Base-by-base conservation (phyloP, 805 yeast species). In the Yamadazyma takamatsuzukensis region DNA sequence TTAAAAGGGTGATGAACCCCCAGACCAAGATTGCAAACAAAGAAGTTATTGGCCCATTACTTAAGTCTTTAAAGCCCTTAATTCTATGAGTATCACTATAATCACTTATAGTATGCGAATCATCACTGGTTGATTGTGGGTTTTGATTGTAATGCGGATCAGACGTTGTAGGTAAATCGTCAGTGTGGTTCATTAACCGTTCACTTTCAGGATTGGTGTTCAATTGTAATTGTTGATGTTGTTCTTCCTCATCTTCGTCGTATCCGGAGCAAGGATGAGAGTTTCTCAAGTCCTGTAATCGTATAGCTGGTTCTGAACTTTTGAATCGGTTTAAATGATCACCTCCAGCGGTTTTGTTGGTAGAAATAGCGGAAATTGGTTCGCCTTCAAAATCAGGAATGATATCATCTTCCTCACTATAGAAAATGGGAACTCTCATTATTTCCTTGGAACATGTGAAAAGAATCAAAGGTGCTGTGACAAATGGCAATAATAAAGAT, bases 401-500 rank as follows among this genome's bases (percentile, higher is more conserved):
- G n/a, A 13, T 49, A 16, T 43, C 43, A 21, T 47, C 51, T 27
- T 52, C 59, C 19, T 54, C 64, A 4, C 58, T 61, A 21, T 54
- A 52, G 27, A 49, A 51, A 5, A 63, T 39, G 2, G 71, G 69
- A 10, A 78, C 82, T 23, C 74, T 64, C 93, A 83, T 83, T 38
- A 77, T 75, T 31, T 68, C 58, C 47, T 76, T 78, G 32, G 74
- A 74, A 40, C 85, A 76, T 0, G 96, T 87, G 54, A 87, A 85
- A 54, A 77, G 81, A 37, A 87, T 80, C 49, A 88, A 66, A 15
- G 97, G 97, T 0, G 95, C 95, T 25, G 88, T 78, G 5, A 88
- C 93, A 40, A 86, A 75, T 1, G 97, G 97, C 36, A 88, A 66
- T 33, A 89, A 74, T 43, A 89, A 55, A 3, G 93, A 79, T 25